phyloP scores from a whole-genome alignment of 768 basidiomycete genomes.

The Tubosaeta sp. region DNA sequence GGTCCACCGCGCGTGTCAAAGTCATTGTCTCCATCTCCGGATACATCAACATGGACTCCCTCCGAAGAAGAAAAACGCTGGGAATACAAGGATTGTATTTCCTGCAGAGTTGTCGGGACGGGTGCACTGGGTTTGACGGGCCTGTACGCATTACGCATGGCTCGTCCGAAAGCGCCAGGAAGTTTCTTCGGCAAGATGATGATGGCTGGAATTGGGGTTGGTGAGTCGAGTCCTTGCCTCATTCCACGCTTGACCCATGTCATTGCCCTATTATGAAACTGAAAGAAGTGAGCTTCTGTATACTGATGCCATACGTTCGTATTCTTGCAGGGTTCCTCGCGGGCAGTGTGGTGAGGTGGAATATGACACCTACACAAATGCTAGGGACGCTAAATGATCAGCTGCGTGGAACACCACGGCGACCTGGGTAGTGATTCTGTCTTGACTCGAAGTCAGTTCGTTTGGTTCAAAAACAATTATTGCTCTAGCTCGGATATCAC shows the following conservation, averaged over 20 bases:
- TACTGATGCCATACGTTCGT: slow-evolving; percentile 9
- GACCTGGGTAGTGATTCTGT: no score
- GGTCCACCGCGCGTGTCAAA: neutral
- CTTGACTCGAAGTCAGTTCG: no score
- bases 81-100: slow-evolving; percentile 51
- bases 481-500: neutral
- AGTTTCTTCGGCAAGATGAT: slow-evolving; percentile 56
- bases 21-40: neutral
- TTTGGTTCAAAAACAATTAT: neutral
- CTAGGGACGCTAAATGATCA: slow-evolving; percentile 12
- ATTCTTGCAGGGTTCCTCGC: slow-evolving; percentile 23
- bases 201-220: slow-evolving; percentile 58
- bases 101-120: slow-evolving; percentile 66
- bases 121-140: slow-evolving; percentile 60
- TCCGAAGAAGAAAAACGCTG: slow-evolving; percentile 6
- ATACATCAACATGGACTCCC: neutral
- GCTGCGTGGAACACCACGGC: slow-evolving; percentile 1
- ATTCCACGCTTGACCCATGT: neutral
- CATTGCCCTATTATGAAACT: neutral
- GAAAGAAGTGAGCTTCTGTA: neutral
- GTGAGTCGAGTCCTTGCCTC: slow-evolving; percentile 33
- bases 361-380: slow-evolving; percentile 26
- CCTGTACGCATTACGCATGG: slow-evolving; percentile 62
- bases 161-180: slow-evolving; percentile 60
- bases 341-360: slow-evolving; percentile 29